Conservation (phyloP, 331 rosid genomes). For the Spiraea crenata region DNA sequence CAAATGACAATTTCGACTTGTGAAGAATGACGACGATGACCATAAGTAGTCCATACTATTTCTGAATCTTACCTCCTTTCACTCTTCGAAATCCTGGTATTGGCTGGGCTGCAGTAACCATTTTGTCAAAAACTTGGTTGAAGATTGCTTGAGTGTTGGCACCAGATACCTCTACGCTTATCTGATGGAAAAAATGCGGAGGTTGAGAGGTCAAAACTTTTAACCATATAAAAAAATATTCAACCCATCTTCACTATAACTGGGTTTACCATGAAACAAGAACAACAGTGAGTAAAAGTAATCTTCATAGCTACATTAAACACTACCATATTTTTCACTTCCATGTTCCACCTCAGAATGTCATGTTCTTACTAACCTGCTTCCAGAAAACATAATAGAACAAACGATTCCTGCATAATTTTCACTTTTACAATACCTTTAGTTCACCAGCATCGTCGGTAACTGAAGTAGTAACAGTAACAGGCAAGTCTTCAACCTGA, state of each 20-base stretch:
- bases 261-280: neutral
- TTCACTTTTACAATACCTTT: constrained; percentile 44
- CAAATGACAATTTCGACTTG: neutral
- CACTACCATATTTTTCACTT: neutral
- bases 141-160: constrained; percentile 59
- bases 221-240: neutral
- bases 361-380: neutral
- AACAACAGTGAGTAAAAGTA: neutral
- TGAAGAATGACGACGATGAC: constrained; percentile 23
- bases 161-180: constrained; percentile 64
- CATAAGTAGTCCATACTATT: neutral
- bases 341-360: neutral
- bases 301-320: neutral
- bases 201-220: neutral
- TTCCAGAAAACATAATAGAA: neutral
- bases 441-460: constrained; percentile 41
- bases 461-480: constrained; percentile 34
- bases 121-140: constrained; percentile 58
- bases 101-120: constrained; percentile 91
- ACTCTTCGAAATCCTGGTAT: constrained; percentile 91
- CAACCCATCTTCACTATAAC: neutral
- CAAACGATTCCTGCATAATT: neutral
- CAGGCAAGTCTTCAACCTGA: constrained; percentile 55
- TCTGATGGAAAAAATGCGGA: constrained; percentile 37
- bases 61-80: constrained; percentile 69